phyloP scores from a whole-genome alignment of 371 early-diverging fungal genomes.

The Rhizopus sp. region DNA sequence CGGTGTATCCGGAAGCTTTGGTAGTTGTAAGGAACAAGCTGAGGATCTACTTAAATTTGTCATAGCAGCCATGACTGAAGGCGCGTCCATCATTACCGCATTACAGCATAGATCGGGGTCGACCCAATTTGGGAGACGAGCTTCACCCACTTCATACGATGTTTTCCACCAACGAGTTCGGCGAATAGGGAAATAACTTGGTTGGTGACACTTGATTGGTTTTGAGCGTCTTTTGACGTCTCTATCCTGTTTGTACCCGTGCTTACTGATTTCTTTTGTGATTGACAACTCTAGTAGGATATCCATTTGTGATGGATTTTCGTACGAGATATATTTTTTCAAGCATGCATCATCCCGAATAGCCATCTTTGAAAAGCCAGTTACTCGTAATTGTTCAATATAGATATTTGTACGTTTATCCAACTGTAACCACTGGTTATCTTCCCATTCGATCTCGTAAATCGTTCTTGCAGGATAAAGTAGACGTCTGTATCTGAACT shows the following conservation, averaged over 20 bases:
- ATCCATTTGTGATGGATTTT: conserved; percentile 12
- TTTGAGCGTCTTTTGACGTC: not conserved
- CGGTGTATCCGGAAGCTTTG: conserved; percentile 8
- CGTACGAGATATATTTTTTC: conserved; percentile 15
- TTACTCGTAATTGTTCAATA: conserved; percentile 14
- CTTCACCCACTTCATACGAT: conserved; percentile 26
- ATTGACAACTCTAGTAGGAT: conserved; percentile 16
- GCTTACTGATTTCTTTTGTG: not conserved
- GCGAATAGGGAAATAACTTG: conserved; percentile 12
- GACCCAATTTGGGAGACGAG: conserved; percentile 26
- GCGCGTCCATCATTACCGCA: conserved; percentile 12
- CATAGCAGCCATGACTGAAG: conserved; percentile 12
- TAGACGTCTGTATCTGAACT: conserved; percentile 12
- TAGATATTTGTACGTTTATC: conserved; percentile 12
- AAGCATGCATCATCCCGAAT: conserved; percentile 17
- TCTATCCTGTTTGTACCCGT: not conserved
- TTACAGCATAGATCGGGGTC: conserved; percentile 17
- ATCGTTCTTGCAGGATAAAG: conserved; percentile 9
- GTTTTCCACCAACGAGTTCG: conserved; percentile 26
- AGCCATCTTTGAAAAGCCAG: conserved; percentile 18
- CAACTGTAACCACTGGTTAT: conserved; percentile 25
- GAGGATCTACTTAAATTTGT: conserved; percentile 12
- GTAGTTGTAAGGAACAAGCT: not conserved
- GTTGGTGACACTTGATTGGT: conserved; percentile 16
- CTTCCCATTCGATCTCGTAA: conserved; percentile 28